phyloP scores from a whole-genome alignment of 23 red algal species.

The Cyanidium caldarium region DNA sequence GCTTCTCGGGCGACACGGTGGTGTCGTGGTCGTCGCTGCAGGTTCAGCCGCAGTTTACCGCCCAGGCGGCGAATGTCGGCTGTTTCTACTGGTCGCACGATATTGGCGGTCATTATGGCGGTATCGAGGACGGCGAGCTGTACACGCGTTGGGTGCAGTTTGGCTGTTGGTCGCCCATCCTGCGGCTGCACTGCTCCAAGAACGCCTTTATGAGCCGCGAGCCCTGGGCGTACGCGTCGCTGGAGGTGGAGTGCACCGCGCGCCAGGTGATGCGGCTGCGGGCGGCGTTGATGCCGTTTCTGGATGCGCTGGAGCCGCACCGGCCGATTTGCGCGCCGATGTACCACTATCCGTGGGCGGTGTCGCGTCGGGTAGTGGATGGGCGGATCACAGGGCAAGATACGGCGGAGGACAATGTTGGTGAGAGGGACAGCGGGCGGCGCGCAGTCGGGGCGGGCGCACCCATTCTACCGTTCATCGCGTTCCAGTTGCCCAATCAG shows the following conservation, averaged over 20 bases:
- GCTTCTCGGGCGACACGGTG: conserved; percentile 18
- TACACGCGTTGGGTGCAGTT: conserved; percentile 19
- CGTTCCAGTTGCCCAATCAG: not conserved
- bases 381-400: not conserved
- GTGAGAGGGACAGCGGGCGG: too few species aligned
- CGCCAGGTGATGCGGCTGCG: not conserved
- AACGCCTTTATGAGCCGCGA: conserved; percentile 5
- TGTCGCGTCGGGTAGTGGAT: not conserved
- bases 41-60: conserved; percentile 14
- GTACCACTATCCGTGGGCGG: conserved; percentile 4
- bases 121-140: conserved; percentile 5
- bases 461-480: not conserved
- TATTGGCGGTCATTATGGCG: conserved; percentile 22
- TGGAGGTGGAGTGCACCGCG: not conserved
- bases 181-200: conserved; percentile 20
- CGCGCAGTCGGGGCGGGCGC: not conserved
- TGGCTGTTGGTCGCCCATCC: conserved; percentile 11
- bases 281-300: not conserved
- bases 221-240: not conserved
- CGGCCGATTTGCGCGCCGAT: not conserved
- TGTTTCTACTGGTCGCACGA: conserved; percentile 27
- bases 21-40: conserved; percentile 8
- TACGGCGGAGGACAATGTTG: too few species aligned
- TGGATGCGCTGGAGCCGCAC: not conserved
- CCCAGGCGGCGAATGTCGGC: conserved; percentile 10